A percentile compares a stretch with the other conserved stretches of the same genome.
phyloP scores from a whole-genome alignment of 2,329 filamentous ascomycete genomes.

The Colletotrichum sp. region DNA sequence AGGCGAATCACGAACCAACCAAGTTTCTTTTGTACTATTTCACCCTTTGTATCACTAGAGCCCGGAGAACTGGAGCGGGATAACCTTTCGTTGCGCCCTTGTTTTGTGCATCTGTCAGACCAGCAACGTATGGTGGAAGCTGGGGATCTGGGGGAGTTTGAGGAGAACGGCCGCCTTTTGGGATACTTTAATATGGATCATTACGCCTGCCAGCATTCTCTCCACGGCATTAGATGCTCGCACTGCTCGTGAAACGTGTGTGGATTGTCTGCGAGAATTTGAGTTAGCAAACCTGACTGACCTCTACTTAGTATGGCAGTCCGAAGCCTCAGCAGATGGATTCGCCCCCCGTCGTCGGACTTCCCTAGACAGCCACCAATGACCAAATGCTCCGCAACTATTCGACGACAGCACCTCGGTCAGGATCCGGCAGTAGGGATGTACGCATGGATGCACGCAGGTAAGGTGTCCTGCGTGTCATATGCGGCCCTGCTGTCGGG shows the following conservation, averaged over 20 bases:
- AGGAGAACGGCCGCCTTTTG: constrained; percentile 12
- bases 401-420: neutral
- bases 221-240: neutral
- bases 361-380: neutral
- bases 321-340: neutral
- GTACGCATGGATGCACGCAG: neutral
- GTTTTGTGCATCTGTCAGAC: neutral
- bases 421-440: neutral
- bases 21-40: neutral
- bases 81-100: neutral
- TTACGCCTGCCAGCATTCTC: neutral
- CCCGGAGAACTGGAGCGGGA: neutral
- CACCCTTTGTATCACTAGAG: neutral
- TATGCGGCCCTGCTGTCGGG: neutral
- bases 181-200: constrained; percentile 15
- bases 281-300: neutral
- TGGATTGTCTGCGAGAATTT: neutral
- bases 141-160: constrained; percentile 2
- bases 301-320: neutral
- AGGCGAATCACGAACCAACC: neutral
- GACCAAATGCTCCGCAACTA: neutral
- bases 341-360: neutral
- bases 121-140: neutral
- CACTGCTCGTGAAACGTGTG: neutral
- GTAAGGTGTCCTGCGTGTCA: neutral